Evolutionary conservation across 208 protist genomes (phyloP).

Genomic region (Lotmaria passim): DNA sequence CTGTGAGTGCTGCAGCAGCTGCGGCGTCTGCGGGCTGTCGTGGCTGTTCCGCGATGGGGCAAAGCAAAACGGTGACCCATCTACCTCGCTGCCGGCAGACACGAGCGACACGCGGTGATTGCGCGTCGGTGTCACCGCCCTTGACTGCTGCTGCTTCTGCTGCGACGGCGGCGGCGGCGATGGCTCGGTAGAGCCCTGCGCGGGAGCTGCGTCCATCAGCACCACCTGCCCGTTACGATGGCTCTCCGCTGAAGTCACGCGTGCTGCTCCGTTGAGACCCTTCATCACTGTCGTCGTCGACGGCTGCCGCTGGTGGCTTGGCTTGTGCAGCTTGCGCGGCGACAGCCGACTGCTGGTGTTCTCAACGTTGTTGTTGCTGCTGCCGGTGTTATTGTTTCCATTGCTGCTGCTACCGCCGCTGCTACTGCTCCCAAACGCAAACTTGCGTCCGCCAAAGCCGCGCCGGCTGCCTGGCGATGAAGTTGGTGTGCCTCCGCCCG

Average conservation of each 20-base stretch:
- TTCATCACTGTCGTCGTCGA: slow-evolving; percentile 6
- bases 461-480: background rate
- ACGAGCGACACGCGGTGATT: background rate
- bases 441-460: slow-evolving; percentile 13
- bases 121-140: background rate
- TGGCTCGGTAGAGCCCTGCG: no score
- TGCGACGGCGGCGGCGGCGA: background rate
- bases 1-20: background rate
- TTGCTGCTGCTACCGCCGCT: background rate
- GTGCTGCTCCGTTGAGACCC: background rate
- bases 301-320: background rate
- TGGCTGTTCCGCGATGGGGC: background rate
- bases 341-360: background rate
- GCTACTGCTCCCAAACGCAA: background rate
- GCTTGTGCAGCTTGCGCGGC: background rate
- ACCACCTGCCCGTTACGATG: slow-evolving; percentile 19
- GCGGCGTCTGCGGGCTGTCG: background rate
- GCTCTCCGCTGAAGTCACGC: slow-evolving; percentile 6
- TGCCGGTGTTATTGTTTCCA: background rate
- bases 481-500: background rate
- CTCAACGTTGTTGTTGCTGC: background rate
- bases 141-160: background rate
- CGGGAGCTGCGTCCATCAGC: slow-evolving; percentile 12
- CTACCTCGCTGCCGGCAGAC: background rate
- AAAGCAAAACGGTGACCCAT: background rate